Conservation (phyloP, 177 flowering plant genomes). For the Vitis hybrid region DNA sequence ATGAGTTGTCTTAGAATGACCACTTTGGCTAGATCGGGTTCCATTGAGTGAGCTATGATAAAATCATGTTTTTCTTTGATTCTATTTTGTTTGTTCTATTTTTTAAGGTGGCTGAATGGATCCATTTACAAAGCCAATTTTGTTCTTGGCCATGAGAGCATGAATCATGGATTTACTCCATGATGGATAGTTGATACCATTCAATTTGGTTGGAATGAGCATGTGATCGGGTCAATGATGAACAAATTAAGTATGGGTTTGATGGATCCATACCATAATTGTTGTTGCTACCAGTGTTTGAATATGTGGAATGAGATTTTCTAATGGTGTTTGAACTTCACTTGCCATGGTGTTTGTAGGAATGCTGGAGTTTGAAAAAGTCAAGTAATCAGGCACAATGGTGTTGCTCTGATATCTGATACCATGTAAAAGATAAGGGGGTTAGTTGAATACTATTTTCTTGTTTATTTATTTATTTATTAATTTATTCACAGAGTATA, state of each 20-base stretch:
- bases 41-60: constrained; percentile 12
- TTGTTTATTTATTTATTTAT: too few relatives aligned
- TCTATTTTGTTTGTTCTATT: constrained; percentile 1
- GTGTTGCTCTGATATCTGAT: too few relatives aligned
- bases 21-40: constrained; percentile 1
- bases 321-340: background rate
- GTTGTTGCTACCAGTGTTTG: background rate
- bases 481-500: too few relatives aligned
- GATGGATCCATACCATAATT: background rate
- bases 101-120: constrained; percentile 1
- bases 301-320: background rate
- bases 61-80: constrained; percentile 11
- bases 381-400: too few relatives aligned
- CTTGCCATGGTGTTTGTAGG: too few relatives aligned
- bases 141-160: constrained; percentile 14
- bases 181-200: background rate
- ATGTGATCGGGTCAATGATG: background rate
- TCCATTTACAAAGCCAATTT: constrained; percentile 11
- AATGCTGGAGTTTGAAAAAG: too few relatives aligned
- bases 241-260: background rate
- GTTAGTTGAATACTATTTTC: too few relatives aligned
- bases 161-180: background rate
- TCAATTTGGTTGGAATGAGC: background rate
- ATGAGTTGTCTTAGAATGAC: constrained; percentile 1
- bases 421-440: too few relatives aligned